phyloP scores from a whole-genome alignment of 495 filamentous ascomycete species.

The Daldinia childiae region DNA sequence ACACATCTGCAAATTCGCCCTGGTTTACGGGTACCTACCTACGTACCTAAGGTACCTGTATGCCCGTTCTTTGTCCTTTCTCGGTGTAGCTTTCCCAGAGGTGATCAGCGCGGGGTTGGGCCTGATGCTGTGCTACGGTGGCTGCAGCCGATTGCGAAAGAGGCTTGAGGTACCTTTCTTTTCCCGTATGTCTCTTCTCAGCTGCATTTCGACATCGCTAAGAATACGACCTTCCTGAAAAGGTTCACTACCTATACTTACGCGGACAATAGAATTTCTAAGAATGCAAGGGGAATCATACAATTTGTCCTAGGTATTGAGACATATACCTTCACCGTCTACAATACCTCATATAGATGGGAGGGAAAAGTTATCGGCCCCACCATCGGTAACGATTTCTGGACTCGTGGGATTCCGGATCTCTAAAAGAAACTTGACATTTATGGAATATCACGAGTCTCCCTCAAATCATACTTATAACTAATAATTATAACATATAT shows the following conservation, averaged over 20 bases:
- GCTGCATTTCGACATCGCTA: slow-evolving; percentile 17
- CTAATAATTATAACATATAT: neutral
- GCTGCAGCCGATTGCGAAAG: slow-evolving; percentile 11
- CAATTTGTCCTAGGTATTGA: neutral
- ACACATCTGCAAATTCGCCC: no score
- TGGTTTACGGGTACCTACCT: no score
- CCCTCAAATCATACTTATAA: neutral
- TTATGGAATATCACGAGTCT: neutral
- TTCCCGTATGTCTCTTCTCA: slow-evolving; percentile 19
- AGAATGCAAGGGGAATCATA: neutral
- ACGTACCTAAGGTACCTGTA: no score
- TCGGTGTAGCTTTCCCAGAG: neutral
- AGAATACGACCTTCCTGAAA: slow-evolving; percentile 30
- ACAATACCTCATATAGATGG: neutral
- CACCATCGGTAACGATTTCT: slow-evolving; percentile 1
- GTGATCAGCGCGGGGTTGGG: slow-evolving; percentile 14
- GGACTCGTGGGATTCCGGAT: neutral
- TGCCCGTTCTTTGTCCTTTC: neutral
- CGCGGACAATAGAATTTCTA: neutral
- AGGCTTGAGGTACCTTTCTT: neutral
- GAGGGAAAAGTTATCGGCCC: neutral
- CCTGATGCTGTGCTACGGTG: neutral
- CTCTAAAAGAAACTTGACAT: neutral
- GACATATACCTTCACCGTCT: neutral
- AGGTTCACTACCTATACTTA: neutral